Evolutionary conservation across 306 rosid species (phyloP), one percentile per base, ranked within the genome.

Genomic region (Gynostemma pentaphyllum): DNA sequence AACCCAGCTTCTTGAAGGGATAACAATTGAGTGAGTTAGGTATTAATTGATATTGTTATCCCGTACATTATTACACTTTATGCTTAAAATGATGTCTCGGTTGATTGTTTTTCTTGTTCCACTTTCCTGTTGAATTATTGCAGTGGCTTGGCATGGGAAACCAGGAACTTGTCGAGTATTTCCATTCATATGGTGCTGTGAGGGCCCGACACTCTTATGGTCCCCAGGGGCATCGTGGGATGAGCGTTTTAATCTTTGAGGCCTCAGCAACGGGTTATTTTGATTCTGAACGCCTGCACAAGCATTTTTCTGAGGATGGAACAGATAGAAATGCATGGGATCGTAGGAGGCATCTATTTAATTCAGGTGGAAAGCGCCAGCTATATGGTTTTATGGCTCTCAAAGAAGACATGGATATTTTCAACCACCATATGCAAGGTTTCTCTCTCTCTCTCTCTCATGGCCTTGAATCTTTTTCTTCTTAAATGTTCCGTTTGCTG

Each of bases 151-250:
- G 82, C 37, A 90, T 87, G 97, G 97, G 95, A 8, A 87, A 81
- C 46, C 94, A 79, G 55, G 97, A 90, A 81, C 94, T 90, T 64
- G 70, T 87, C 14, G 90, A 84, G 7, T 82, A 75, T 56, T 90
- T 90, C 67, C 64, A 75, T 71, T 0, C 79, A 6, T 90, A 86
- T 54, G 71, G 69, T 55, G 85, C 95, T 54, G 50, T 9, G 26
- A 90, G 60, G 72, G 90, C 95, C 1, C 77, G 88, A 1, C 97
- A 90, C 67, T 70, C 97, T 0, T 90, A 90, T 75, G 97, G 97
- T 63, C 97, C 97, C 3, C 85, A 81, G 13, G 97, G 95, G 67
- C 97, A 90, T 71, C 85, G 95, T 30, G 95, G 97, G 73, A 74
- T 87, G 81, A 90, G 97, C 73, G 65, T 87, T 62, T 60, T 90